Base-by-base conservation (phyloP, 192 early-diverging fungal species). In the Geranomyces variabilis region DNA sequence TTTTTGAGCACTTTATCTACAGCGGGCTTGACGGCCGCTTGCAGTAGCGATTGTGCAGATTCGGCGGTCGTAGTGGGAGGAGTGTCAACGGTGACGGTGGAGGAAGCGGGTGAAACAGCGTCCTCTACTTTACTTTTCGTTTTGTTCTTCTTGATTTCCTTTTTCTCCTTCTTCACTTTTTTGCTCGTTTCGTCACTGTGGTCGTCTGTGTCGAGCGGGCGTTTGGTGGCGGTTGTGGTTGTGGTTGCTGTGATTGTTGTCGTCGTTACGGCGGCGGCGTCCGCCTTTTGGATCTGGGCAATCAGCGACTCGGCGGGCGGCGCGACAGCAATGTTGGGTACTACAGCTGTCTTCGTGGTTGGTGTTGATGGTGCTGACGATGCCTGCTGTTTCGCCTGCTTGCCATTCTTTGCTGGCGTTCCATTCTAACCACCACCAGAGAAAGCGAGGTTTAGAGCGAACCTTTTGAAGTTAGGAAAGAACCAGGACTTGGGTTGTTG, bases 221-320 rank as follows among this genome's bases (percentile, higher is more conserved):
- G 22, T 46, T 31, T 51, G 24, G 33, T 43, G 4, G 22, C 28
- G 47, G 45, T 68, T n/a, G 36, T 67, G 17, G 47, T 53, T 28
- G 46, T 43, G 4, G 22, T 31, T 29, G 45, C 61, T n/a, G 36
- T 67, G 17, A 44, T 53, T 28, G 46, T 19, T 31, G 6, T 21
- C 8, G 63, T 17, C 43, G 36, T 6, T 45, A 36, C 15, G 17
- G 36, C 36, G 21, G 57, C 45, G 60, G 46, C 51, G 30, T 72
- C 75, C 19, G 63, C 68, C 4, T 66, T 71, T 51, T 78, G 69
- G 55, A 83, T 58, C 69, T 83, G 77, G 15, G 70, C 71, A 19
- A 83, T 74, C 22, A 83, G 51, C 1, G 79, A 77, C 12, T 70
- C 76, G 0, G 79, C 30, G 26, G 58, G 62, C 36, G 79, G 79